Base-by-base conservation (phyloP, 345 rosid genomes). In the Leavenworthia alabamica region DNA sequence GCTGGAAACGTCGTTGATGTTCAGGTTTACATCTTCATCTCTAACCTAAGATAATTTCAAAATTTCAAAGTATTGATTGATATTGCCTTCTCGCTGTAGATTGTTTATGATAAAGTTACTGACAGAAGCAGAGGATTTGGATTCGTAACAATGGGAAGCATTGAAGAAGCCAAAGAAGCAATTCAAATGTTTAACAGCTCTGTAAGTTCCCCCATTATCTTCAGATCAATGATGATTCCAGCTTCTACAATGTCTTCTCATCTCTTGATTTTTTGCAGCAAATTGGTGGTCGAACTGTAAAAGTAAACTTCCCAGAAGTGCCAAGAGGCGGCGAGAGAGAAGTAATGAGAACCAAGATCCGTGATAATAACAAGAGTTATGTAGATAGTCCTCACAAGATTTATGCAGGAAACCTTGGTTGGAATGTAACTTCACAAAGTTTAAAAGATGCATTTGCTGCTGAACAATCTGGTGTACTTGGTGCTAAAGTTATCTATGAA, bases 61-160 rank as follows among this genome's bases (percentile, higher is more conserved):
- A 15, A 7, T 40, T 53, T 32, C 26, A 8, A 8, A 32, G 8
- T 56, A 27, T 41, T 15, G 5, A 17, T 44, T 45, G 53, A 44
- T 50, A 47, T 7, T 7, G 26, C 20, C 14, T 39, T 42, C 29
- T 19, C 53, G 28, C 20, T 51, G 20, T 56, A 93, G 99, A 79
- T 86, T 72, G 91, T 89, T 6, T 81, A 84, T 47, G 85, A 86
- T 77, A 78, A 87, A 68, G 86, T 80, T 7, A 89, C 90, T 3
- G 96, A 87, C 60, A 83, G 97, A 81, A 93, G 99, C 88, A 86
- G 99, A 64, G 99, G 97, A 5, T 93, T 93, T 56, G 99, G 80
- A 8, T 89, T 93, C 66, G 89, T 89, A 4, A 79, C 91, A 2
- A 85, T 93, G 99, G 88, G 48, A 44, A 81, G 71, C 66, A 62